A percentile compares a stretch with the other conserved stretches of the same genome.
Conservation (phyloP, 768 basidiomycete species). For the Suillus subluteus region DNA sequence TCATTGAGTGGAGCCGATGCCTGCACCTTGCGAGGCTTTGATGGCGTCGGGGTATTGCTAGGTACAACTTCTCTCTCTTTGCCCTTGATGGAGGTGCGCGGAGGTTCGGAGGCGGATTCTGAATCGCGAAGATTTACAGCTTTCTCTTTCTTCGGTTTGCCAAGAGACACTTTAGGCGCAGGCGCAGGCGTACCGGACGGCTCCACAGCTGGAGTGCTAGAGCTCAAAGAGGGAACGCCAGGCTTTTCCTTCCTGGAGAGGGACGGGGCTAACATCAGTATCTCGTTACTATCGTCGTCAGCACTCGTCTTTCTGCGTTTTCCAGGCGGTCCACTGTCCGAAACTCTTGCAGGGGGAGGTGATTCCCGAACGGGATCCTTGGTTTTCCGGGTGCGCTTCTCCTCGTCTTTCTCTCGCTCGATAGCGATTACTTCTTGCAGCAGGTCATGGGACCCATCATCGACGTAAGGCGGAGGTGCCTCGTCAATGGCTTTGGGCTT, state of each 20-base stretch:
- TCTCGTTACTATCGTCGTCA: conserved; percentile 59
- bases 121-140: conserved; percentile 11
- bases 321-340: conserved; percentile 40
- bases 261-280: conserved; percentile 63
- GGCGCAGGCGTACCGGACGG: conserved; percentile 31
- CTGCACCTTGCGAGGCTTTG: conserved; percentile 43
- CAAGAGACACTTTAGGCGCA: conserved; percentile 28
- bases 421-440: conserved; percentile 83
- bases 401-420: conserved; percentile 66
- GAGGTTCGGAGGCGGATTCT: conserved; percentile 24
- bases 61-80: conserved; percentile 67
- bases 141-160: conserved; percentile 54
- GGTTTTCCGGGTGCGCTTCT: conserved; percentile 48
- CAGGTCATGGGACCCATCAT: conserved; percentile 83
- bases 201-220: conserved; percentile 47
- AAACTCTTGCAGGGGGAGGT: conserved; percentile 40
- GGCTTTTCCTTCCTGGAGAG: conserved; percentile 54
- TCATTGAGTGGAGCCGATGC: conserved; percentile 65
- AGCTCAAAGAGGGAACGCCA: conserved; percentile 38
- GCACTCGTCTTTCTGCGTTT: conserved; percentile 61
- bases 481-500: conserved; percentile 49
- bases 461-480: conserved; percentile 68
- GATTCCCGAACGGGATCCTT: conserved; percentile 44
- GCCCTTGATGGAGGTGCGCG: conserved; percentile 60
- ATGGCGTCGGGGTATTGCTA: conserved; percentile 36